Evolutionary conservation across 768 basidiomycete genomes (phyloP), one percentile per base, ranked within the genome.

Genomic region (Crepidotus variabilis): DNA sequence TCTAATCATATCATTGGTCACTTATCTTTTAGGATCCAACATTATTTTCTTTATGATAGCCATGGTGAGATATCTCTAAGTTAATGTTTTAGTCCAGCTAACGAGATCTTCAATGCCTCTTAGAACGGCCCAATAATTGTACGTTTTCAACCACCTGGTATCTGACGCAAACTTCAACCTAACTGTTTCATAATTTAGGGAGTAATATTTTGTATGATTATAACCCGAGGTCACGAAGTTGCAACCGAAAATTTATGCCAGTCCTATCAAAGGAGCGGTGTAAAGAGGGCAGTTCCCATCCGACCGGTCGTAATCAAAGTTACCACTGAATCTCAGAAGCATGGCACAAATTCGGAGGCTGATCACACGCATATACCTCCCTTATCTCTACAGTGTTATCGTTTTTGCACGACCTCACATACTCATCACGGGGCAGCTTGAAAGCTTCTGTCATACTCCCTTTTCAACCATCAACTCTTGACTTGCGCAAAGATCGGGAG

Each of bases 131-230:
- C 63, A 6, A 59, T 66, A 24, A 60, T 65, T 51, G 60, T 64
- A 59, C 56, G 63, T 39, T 33, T 23, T 21, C 39, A 50, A 48
- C 45, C 46, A 34, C 23, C 48, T 7, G 16, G 24, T 18, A 32
- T 20, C 14, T 14, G n/a, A 28, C 3, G 28, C 4, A 8, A 28
- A 24, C 14, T 16, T 14, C 20, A 34, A 57, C 39, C 45, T 36
- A 28, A 32, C 43, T 14, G n/a, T 20, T 24, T 36, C 8, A 36
- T 36, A 33, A 46, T n/a, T 6, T 28, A 66, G 62, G 65, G 63
- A 36, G 64, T 66, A n/a, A 65, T 61, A 36, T 62, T 61, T 46
- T 63, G 60, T 48, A 63, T 60, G 63, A 68, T 68, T 52, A 59
- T 61, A 36, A 59, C 65, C 55, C 60, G 60, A 21, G 57, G 59